Percentiles rank a stretch among this genome's conserved stretches.
phyloP scores from a whole-genome alignment of 2,329 filamentous ascomycete species.

The Pseudovirgaria hyperparasitica region DNA sequence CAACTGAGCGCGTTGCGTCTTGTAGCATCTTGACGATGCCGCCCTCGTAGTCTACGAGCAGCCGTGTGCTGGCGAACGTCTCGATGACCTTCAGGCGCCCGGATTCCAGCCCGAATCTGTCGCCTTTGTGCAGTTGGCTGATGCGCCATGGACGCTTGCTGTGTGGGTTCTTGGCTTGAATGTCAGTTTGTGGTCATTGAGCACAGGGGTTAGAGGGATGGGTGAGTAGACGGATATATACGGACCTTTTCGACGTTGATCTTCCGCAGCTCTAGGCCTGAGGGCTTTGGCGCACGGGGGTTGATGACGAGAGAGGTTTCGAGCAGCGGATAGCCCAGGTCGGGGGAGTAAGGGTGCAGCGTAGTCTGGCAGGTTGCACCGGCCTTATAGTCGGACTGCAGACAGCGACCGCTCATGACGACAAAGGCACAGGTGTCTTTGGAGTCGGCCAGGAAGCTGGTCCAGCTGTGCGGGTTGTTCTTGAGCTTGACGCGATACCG shows the following conservation, averaged over 20 bases:
- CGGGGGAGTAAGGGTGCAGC: neutral
- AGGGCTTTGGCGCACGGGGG: neutral
- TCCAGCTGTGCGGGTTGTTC: constrained; percentile 3
- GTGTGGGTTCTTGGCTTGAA: too few relatives aligned
- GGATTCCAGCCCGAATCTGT: constrained; percentile 2
- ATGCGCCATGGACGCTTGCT: too few relatives aligned
- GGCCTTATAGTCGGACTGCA: constrained; percentile 3
- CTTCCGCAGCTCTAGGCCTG: neutral
- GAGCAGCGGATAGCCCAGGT: constrained; percentile 1
- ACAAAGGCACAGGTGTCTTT: constrained; percentile 2
- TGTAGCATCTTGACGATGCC: constrained; percentile 3
- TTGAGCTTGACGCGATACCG: constrained; percentile 2
- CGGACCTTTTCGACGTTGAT: neutral
- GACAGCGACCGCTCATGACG: constrained; percentile 2
- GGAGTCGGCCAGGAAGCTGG: constrained; percentile 2
- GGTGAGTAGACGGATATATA: too few relatives aligned
- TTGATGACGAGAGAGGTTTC: constrained; percentile 1
- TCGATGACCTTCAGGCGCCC: constrained; percentile 2
- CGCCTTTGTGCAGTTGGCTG: neutral
- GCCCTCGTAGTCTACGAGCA: constrained; percentile 2
- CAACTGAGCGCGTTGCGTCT: constrained; percentile 2
- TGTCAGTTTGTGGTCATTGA: too few relatives aligned
- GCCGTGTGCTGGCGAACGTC: constrained; percentile 2
- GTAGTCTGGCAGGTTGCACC: constrained; percentile 1
- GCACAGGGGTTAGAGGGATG: too few relatives aligned